A percentile compares a stretch with the other conserved stretches of the same genome.
Evolutionary conservation across 768 basidiomycete species (phyloP).

Genomic region (Exsudoporus frostii): DNA sequence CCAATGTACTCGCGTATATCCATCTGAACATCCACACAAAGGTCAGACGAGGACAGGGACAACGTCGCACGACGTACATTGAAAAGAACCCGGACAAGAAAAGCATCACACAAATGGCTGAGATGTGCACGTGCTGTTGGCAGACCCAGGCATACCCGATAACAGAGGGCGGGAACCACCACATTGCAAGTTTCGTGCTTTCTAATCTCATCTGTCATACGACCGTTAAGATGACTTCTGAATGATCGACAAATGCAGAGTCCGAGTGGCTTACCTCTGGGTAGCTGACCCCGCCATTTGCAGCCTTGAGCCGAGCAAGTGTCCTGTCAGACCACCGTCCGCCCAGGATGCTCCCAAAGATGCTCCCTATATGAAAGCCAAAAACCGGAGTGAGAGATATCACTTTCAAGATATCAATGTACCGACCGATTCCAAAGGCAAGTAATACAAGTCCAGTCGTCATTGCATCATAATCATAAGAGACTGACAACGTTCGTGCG

Average conservation of each 20-base stretch:
- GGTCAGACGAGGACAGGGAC: not conserved
- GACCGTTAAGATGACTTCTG: not conserved
- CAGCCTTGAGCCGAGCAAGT: conserved; percentile 42
- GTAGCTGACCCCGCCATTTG: conserved; percentile 47
- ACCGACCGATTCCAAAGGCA: conserved; percentile 64
- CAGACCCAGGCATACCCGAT: conserved; percentile 79
- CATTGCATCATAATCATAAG: conserved; percentile 69
- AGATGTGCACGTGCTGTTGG: conserved; percentile 58
- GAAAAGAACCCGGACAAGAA: conserved; percentile 73
- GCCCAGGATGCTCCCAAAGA: conserved; percentile 55
- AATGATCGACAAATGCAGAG: not conserved
- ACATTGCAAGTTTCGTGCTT: conserved; percentile 58
- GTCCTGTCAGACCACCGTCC: conserved; percentile 59
- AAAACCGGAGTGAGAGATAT: not conserved
- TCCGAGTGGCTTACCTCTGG: conserved; percentile 55
- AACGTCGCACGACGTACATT: conserved; percentile 46
- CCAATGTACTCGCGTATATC: conserved; percentile 70
- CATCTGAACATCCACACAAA: conserved; percentile 34
- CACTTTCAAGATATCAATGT: not conserved
- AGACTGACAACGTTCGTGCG: conserved; percentile 61
- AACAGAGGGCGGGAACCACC: conserved; percentile 51
- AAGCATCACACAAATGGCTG: conserved; percentile 69
- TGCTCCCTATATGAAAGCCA: conserved; percentile 34
- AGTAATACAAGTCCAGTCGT: conserved; percentile 77
- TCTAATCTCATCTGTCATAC: conserved; percentile 63